Evolutionary conservation across 305 asterid genomes (phyloP), one percentile per base, ranked within the genome.

Genomic region (Solanum hybrid): DNA sequence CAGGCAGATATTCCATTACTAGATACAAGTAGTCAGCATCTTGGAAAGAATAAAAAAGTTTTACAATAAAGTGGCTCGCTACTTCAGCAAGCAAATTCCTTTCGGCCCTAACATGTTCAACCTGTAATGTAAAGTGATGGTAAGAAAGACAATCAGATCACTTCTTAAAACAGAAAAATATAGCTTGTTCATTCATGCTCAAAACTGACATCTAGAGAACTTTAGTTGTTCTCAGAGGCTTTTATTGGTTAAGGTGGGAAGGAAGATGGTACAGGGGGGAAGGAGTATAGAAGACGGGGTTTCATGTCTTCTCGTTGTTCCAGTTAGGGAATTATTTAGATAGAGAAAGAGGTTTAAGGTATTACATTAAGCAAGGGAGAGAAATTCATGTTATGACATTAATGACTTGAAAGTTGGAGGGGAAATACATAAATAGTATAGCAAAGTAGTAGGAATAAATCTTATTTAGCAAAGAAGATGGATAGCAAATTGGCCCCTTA

Each of bases 71-170:
- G 89, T 89, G 87, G 88, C 98, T 95, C 17, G 92, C 95, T 69
- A 96, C 99, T 91, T 97, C 98, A 34, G 98, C 99, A 29, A 97
- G 97, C 92, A 96, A 90, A 93, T 97, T 97, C 91, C 99, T 93
- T 93, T 96, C 98, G 1, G 98, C 93, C 92, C 93, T 94, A 29
- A 97, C 98, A 88, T 96, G 98, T 88, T 96, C 98, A 88, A 97
- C 98, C 98, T 96, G 91, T 51, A 91, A 84, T 40, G 24, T 86
- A 84, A 35, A 88, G 89, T 87, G 86, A 77, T 14, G 77, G 46
- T 42, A 84, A 20, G 87, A 51, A 84, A 82, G 71, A 60, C 26
- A 60, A 51, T 29, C 22, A 84, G 42, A 20, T 29, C 42, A 84
- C 42, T 84, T 46, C 29, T 46, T 16, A 26, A 81, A 81, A 40